Conservation (phyloP, 208 protist genomes). For the Naegleria fowleri region DNA sequence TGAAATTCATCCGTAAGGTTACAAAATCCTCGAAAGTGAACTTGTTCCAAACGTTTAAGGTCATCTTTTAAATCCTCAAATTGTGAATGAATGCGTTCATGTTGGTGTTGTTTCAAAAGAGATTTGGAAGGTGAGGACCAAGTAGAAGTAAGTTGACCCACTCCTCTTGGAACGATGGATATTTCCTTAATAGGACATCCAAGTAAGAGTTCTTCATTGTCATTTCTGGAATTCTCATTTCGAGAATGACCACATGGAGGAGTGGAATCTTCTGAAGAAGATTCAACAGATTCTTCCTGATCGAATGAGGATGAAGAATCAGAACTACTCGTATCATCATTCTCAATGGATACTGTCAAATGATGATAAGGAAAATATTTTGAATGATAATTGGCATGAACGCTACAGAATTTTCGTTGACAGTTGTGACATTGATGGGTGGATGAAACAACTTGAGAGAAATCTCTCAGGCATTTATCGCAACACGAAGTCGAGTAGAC, state of each 20-base stretch:
- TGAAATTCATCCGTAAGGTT: background rate
- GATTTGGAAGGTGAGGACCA: background rate
- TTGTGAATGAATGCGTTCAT: background rate
- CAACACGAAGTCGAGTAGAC: background rate
- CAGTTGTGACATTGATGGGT: background rate
- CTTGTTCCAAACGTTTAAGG: background rate
- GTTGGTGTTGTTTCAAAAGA: background rate
- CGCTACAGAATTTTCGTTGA: background rate
- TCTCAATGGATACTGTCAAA: background rate
- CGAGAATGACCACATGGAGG: too few relatives aligned
- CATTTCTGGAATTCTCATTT: background rate
- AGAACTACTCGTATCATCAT: background rate
- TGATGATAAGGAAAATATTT: background rate
- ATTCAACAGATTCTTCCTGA: too few relatives aligned
- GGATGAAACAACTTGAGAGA: background rate
- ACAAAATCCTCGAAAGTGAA: background rate
- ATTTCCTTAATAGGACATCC: background rate
- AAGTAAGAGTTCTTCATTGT: background rate
- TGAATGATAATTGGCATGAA: background rate
- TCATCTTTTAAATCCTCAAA: background rate
- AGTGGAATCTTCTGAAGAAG: too few relatives aligned
- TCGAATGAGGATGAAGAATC: background rate
- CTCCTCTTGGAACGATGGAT: background rate
- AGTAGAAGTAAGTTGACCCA: too few relatives aligned
- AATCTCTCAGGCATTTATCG: background rate